These are phyloP conservation scores for Yamadazyma olivae DNA, from an alignment of 805 yeast genomes.

Conservation along the genomic window DNA sequence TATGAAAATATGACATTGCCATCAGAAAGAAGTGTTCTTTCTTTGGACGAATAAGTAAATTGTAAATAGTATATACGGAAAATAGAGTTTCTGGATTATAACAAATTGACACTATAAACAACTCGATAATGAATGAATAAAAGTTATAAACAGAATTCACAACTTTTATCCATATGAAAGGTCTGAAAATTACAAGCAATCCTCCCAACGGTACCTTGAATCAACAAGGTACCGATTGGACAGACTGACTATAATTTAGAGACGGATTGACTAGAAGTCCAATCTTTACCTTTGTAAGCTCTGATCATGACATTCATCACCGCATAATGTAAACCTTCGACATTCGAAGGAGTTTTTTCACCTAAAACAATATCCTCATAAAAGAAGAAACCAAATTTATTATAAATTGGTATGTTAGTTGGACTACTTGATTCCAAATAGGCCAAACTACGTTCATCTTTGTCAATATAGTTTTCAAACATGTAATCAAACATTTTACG, in stretches of 20 bases:
- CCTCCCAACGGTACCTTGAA: neutral
- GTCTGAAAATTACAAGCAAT: neutral
- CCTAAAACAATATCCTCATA: slow-evolving; percentile 50
- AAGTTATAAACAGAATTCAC: too few relatives aligned
- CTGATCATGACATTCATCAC: slow-evolving; percentile 45
- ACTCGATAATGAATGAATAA: too few relatives aligned
- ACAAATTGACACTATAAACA: too few relatives aligned
- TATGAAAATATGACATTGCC: slow-evolving; percentile 57
- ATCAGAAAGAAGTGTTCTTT: slow-evolving; percentile 49
- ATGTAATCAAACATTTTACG: slow-evolving; percentile 47
- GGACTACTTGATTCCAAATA: slow-evolving; percentile 51
- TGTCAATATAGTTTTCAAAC: slow-evolving; percentile 46
- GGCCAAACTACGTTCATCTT: slow-evolving; percentile 30
- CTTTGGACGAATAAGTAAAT: slow-evolving; percentile 35
- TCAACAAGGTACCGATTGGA: neutral
- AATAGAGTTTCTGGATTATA: too few relatives aligned
- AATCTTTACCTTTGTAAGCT: slow-evolving; percentile 31
- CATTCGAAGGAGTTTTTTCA: slow-evolving; percentile 18
- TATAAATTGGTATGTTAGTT: slow-evolving; percentile 50
- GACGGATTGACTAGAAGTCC: slow-evolving; percentile 16
- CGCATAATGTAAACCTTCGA: slow-evolving; percentile 39
- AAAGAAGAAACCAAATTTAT: slow-evolving; percentile 47
- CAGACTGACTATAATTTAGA: neutral
- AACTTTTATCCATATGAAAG: too few relatives aligned
- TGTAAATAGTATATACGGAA: slow-evolving; percentile 1